Evolutionary conservation across 805 yeast species (phyloP), one percentile per base, ranked within the genome.

Genomic region (Jamesozyma spencerorum): DNA sequence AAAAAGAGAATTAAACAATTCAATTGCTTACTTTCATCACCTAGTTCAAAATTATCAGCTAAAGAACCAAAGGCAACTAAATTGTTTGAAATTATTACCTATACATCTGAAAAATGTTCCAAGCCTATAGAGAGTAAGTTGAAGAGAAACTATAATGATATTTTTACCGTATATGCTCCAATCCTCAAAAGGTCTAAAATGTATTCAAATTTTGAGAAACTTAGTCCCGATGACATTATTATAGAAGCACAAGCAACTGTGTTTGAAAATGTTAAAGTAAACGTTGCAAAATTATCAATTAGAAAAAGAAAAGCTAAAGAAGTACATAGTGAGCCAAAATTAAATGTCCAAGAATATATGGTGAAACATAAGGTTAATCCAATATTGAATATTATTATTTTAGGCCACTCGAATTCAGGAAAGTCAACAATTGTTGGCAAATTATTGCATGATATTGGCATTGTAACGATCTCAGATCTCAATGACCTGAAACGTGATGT

Each of bases 161-260:
- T 65, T 13, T 58, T 51, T 38, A 41, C 63, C 12, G 54, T 63
- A 11, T 62, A 48, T 45, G 57, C 46, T 38, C 48, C 49, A 14
- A 31, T 34, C 30, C 66, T 77, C 70, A 70, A 70, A 71, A 32
- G 36, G 18, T 48, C 50, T 39, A 40, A 46, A 36, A 60, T 73
- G 2, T 66, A 69, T 36, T 53, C 68, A 34, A 81, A 77, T 48
- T 85, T 85, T 49, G 57, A 62, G 11, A 66, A 70, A 46, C 87
- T 87, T 13, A 82, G 94, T 49, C 96, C 96, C 4, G 97, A 88
- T 63, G 95, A 86, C 53, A 59, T 69, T 37, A 70, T 82, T 2
- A 53, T 74, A 38, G 59, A 64, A 31, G 85, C 86, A 1, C 92
- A 83, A 57, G 63, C 64, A 3, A 47, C 52, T 8, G 73, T 74